phyloP scores from a whole-genome alignment of 345 rosid genomes.

The Brassica napus region DNA sequence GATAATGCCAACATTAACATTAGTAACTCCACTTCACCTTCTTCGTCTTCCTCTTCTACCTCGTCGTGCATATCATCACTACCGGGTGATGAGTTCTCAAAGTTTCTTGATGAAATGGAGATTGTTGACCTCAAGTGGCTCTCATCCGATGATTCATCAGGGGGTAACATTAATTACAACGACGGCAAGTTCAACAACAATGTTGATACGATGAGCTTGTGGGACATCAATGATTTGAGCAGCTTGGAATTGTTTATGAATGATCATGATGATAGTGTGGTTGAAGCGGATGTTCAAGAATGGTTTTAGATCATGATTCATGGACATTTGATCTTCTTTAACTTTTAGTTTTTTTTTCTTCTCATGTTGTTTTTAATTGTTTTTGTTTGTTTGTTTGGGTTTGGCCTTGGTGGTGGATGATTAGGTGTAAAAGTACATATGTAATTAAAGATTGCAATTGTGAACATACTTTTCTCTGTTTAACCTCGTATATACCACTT shows the following conservation, averaged over 20 bases:
- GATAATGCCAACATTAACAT: constrained; percentile 22
- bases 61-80: constrained; percentile 30
- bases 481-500: neutral
- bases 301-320: constrained; percentile 38
- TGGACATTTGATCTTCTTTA: constrained; percentile 34
- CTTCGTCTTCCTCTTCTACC: constrained; percentile 34
- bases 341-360: neutral
- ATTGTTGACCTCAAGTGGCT: constrained; percentile 38
- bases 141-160: constrained; percentile 17
- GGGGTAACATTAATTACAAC: constrained; percentile 3
- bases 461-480: constrained; percentile 14
- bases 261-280: constrained; percentile 33
- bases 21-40: constrained; percentile 28
- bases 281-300: constrained; percentile 37
- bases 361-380: neutral
- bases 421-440: constrained; percentile 24
- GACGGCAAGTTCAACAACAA: constrained; percentile 27
- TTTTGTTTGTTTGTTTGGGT: neutral
- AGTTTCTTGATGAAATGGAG: constrained; percentile 41
- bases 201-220: constrained; percentile 41
- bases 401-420: constrained; percentile 25
- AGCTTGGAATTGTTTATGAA: constrained; percentile 60
- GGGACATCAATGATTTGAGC: constrained; percentile 60
- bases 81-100: constrained; percentile 34
- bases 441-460: constrained; percentile 33